Evolutionary conservation across 345 rosid species (phyloP).

Genomic region (Cardamine resedifolia): DNA sequence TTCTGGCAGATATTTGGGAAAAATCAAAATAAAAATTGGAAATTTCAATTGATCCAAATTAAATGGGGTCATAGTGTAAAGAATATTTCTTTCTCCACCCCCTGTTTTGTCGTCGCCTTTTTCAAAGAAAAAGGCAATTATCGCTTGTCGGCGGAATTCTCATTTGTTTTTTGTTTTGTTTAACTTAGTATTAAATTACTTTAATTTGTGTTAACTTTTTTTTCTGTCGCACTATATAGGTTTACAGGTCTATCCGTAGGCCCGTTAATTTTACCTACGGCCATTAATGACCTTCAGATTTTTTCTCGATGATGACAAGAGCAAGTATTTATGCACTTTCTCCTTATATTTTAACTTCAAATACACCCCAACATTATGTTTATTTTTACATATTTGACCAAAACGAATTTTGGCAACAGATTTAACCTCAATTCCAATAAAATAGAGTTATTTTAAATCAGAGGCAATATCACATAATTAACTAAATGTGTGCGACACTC

Average conservation of each 20-base stretch:
- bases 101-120: slow-evolving; percentile 22
- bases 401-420: background rate
- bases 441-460: background rate
- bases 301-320: slow-evolving; percentile 29
- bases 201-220: background rate
- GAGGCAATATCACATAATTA: background rate
- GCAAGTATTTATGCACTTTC: slow-evolving; percentile 7
- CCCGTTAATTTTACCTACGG: background rate
- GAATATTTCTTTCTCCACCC: background rate
- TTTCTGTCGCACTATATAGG: background rate
- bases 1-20: no score
- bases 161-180: background rate
- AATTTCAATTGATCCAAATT: no score
- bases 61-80: slow-evolving; percentile 23
- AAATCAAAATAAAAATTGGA: no score
- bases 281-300: slow-evolving; percentile 51
- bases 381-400: background rate
- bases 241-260: slow-evolving; percentile 13
- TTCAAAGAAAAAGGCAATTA: background rate
- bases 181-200: background rate
- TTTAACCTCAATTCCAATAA: background rate
- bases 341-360: background rate
- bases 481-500: background rate
- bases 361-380: slow-evolving; percentile 22
- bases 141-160: slow-evolving; percentile 42